Conservation (phyloP, 768 basidiomycete species). For the Phlebiopsis gigantea region DNA sequence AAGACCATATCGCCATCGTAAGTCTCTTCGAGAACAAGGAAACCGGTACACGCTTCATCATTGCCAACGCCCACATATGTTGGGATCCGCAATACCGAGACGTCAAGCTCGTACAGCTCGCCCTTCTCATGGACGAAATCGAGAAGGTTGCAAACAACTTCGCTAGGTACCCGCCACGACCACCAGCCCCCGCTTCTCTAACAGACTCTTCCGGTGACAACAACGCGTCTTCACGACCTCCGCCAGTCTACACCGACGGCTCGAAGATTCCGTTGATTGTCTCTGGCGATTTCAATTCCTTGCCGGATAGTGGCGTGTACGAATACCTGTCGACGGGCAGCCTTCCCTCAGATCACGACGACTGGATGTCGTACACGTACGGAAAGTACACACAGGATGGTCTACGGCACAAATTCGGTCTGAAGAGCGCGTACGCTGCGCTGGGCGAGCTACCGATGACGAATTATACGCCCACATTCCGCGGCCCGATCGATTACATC, state of each 20-base stretch:
- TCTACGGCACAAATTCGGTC: conserved; percentile 66
- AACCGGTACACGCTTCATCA: conserved; percentile 82
- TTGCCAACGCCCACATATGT: conserved; percentile 87
- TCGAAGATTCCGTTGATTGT: conserved; percentile 87
- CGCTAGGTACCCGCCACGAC: conserved; percentile 72
- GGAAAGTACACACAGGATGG: conserved; percentile 93
- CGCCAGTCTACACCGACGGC: conserved; percentile 75
- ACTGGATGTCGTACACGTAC: conserved; percentile 90
- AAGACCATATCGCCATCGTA: conserved; percentile 89
- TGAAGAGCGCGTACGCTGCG: conserved; percentile 81
- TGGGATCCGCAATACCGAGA: conserved; percentile 93
- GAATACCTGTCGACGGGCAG: conserved; percentile 79
- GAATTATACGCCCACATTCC: conserved; percentile 86
- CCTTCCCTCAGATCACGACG: conserved; percentile 70
- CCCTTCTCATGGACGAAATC: conserved; percentile 86
- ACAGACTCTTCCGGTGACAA: conserved; percentile 19
- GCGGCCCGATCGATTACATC: conserved; percentile 87
- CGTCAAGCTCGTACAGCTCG: conserved; percentile 97
- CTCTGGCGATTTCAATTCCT: conserved; percentile 95
- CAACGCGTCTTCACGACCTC: conserved; percentile 37
- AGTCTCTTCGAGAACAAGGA: conserved; percentile 81
- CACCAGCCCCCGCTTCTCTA: conserved; percentile 31
- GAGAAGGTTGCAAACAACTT: conserved; percentile 86
- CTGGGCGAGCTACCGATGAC: conserved; percentile 67
- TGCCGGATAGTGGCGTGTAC: conserved; percentile 83